Percentiles rank a stretch among this genome's conserved stretches.
phyloP scores from a whole-genome alignment of 1,284 basidiomycete species.

The Microbotryomycetes sp. region DNA sequence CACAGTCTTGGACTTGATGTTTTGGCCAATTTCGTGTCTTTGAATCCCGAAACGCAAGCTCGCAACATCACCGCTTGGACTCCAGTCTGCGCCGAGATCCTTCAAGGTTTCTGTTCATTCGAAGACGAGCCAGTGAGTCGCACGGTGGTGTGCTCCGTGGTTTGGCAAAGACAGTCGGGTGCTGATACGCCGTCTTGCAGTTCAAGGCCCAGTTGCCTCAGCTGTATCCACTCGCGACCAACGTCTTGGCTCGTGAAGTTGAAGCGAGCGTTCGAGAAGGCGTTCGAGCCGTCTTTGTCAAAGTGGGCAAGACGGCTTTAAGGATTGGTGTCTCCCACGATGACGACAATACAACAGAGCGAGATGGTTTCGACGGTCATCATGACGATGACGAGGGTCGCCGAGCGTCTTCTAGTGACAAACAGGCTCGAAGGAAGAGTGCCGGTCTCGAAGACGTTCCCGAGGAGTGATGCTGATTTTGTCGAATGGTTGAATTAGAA shows the following conservation, averaged over 20 bases:
- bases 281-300: conserved; percentile 65
- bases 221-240: conserved; percentile 77
- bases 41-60: conserved; percentile 83
- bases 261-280: conserved; percentile 70
- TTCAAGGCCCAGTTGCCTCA: conserved; percentile 73
- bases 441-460: no score
- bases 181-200: conserved; percentile 45
- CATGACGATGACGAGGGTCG: no score
- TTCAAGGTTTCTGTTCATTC: conserved; percentile 82
- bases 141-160: neutral
- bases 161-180: neutral
- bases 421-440: no score
- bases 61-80: conserved; percentile 98
- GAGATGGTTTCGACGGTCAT: no score
- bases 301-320: conserved; percentile 27
- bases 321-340: conserved; percentile 5
- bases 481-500: no score
- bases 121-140: conserved; percentile 78
- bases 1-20: conserved; percentile 80
- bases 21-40: conserved; percentile 80
- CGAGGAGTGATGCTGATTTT: no score
- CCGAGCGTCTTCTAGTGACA: no score
- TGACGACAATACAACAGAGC: no score
- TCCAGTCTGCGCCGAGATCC: conserved; percentile 87
- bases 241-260: conserved; percentile 70